Base-by-base conservation (phyloP, 306 rosid genomes). In the Neltuma alba region DNA sequence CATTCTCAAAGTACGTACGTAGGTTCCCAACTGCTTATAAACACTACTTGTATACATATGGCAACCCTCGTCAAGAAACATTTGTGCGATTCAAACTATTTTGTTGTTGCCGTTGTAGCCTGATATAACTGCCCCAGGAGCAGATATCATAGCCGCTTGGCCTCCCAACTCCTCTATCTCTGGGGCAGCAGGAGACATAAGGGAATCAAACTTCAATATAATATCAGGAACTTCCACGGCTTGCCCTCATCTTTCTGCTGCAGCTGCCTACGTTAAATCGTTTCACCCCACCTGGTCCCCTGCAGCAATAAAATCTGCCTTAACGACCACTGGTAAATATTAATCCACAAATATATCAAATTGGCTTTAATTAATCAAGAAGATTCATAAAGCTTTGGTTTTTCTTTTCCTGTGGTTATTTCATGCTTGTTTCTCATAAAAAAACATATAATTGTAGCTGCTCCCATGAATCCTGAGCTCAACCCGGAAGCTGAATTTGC, bases 201-300 rank as follows among this genome's bases (percentile, higher is more conserved):
- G 84, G 71, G 2, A 1, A 47, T 6, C 9, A 0, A 9, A 60
- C 0, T 82, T 4, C 42, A 73, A 80, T 25, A 61, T 86, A 8
- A 2, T 41, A 1, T 67, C 84, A 0, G 88, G 90, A 21, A 76
- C 90, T 47, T 87, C 90, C 74, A 84, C 81, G 90, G 80, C 90
- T 2, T 87, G 90, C 47, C 90, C 82, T 11, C 88, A 84, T 42
- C 86, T 65, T 9, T 9, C 84, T 0, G 84, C 45, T 3, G 80
- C 23, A 2, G 89, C 87, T 2, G 85, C 89, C 20, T 84, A 87
- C 6, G 60, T 88, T 23, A 88, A 85, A 30, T 87, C 88, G 0
- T 74, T 85, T 14, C 80, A 87, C 31, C 88, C 84, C 1, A 47
- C 55, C 2, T 85, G 85, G 91, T 83, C 87, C 1, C 87, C 91